Percentiles rank a stretch among this genome's conserved stretches.
Evolutionary conservation across 768 basidiomycete species (phyloP).

Genomic region (Megacollybia marginata): DNA sequence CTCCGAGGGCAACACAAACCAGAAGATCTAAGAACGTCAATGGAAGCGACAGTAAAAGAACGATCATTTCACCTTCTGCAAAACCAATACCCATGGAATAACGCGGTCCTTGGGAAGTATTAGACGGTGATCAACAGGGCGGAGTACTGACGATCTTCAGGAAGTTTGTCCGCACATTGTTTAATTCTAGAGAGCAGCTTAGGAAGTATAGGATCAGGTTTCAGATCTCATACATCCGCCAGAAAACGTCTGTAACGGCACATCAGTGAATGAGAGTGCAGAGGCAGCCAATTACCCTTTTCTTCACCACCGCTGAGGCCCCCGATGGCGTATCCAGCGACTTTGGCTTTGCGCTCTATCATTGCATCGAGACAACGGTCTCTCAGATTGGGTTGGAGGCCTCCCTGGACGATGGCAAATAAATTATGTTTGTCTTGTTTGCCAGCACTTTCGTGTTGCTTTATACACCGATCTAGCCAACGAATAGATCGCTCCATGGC

Average conservation of each 20-base stretch:
- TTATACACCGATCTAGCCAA: conserved; percentile 88
- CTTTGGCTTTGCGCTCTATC: conserved; percentile 63
- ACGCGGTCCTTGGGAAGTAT: conserved; percentile 54
- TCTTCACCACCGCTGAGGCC: conserved; percentile 89
- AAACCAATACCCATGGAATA: conserved; percentile 94
- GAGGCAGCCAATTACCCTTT: conserved; percentile 48
- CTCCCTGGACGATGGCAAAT: conserved; percentile 91
- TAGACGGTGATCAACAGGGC: conserved; percentile 4
- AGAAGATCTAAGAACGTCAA: conserved; percentile 54
- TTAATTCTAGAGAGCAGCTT: conserved; percentile 46
- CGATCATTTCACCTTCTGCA: conserved; percentile 62
- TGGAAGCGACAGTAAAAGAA: background rate
- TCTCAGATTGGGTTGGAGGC: conserved; percentile 63
- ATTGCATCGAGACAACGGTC: conserved; percentile 77
- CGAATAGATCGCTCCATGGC: conserved; percentile 84
- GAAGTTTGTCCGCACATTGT: conserved; percentile 74
- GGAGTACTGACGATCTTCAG: conserved; percentile 57
- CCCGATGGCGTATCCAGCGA: conserved; percentile 89
- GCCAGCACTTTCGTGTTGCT: conserved; percentile 62
- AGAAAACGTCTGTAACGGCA: conserved; percentile 56
- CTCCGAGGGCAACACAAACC: conserved; percentile 85
- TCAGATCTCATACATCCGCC: conserved; percentile 58
- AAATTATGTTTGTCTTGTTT: conserved; percentile 66
- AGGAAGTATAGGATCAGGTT: conserved; percentile 1
- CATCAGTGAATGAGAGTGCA: no score